Base-by-base conservation (phyloP, 148 eudicot species). In the Polygonum aviculare region DNA sequence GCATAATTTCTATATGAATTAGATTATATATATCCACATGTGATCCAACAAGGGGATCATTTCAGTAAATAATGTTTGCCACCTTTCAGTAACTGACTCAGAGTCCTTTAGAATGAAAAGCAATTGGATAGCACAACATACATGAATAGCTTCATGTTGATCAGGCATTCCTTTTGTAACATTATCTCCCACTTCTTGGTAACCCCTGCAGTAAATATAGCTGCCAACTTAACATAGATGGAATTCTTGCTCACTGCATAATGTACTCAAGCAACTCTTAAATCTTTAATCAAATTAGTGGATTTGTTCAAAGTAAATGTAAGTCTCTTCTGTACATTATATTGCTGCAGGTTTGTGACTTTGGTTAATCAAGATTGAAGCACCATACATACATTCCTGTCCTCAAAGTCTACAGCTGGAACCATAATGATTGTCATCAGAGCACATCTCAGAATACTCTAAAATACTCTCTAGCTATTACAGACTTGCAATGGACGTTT, bases 81-180 rank as follows among this genome's bases (percentile, higher is more conserved):
- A 6, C 31, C 63, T 26, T 38, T 60, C 35, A 12, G 16, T 31
- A 62, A 15, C 38, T 10, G 21, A 12, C 14, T 15, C 8, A 35
- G 44, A 67, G 72, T 36, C 45, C 19, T 67, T 67, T 6, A 38
- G 19, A 26, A 44, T 69, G 15, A 55, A 65, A 80, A 72, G 47
- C 47, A 80, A 44, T 26, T 26, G 38, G 78, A 72, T 41, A 78
- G 12, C 31, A 76, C 60, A 79, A 80, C 92, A 72, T 85, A 95
- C 98, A 84, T 95, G 97, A 78, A 95, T 95, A 74, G 98, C 97
- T 82, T 95, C 97, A 50, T 95, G 98, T 84, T 75, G 87, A 80
- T 95, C 98, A 75, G 98, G 97, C 48, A 83, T 77, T 48, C 98
- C 97, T 88, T 89, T 90, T 69, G 98, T 95, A 79, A 94, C 51